Evolutionary conservation across 2,329 filamentous ascomycete species (phyloP), one percentile per base, ranked within the genome.

Genomic region (Sporothrix sp.): DNA sequence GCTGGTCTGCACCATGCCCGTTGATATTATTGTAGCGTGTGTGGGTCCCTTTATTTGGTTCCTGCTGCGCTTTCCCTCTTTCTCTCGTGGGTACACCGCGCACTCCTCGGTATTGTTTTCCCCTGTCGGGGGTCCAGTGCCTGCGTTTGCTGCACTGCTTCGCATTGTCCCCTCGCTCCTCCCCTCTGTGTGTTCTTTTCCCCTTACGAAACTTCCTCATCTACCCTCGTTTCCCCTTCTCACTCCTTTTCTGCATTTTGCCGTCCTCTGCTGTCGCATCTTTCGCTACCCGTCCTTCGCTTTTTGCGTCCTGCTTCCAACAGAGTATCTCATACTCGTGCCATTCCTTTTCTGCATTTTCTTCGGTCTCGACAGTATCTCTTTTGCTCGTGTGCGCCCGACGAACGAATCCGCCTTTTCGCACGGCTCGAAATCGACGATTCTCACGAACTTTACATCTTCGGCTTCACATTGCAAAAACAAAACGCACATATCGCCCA

Each of bases 261-360:
- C 33, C 11, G 7, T 40, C 35, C 32, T 32, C 33, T 27, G 38
- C 13, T 39, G 25, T 36, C 45, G 18, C 35, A 25, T 40, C 42
- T 18, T 47, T 38, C 10, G 5, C 25, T 28, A 5, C 30, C 39
- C 32, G 30, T 50, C 35, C 10, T 14, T 39, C 46, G 27, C 21
- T 33, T 36, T 33, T 32, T 45, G 43, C 43, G 37, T 18, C 2
- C 33, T 45, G 32, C 14, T 39, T 51, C 44, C 37, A n/a, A n/a
- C 39, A 53, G 54, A 52, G 52, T 49, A 51, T 46, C 23, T 28
- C 38, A 32, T 55, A 33, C 54, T 55, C 54, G 51, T 23, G 46
- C 50, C 52, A 48, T 48, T 56, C 54, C 14, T 52, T 56, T 27
- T 23, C 16, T 42, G 9, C 30, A 30, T 28, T 23, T 10, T n/a